Base-by-base conservation (phyloP, 768 basidiomycete genomes). In the Naganishia vaughanmartiniae region DNA sequence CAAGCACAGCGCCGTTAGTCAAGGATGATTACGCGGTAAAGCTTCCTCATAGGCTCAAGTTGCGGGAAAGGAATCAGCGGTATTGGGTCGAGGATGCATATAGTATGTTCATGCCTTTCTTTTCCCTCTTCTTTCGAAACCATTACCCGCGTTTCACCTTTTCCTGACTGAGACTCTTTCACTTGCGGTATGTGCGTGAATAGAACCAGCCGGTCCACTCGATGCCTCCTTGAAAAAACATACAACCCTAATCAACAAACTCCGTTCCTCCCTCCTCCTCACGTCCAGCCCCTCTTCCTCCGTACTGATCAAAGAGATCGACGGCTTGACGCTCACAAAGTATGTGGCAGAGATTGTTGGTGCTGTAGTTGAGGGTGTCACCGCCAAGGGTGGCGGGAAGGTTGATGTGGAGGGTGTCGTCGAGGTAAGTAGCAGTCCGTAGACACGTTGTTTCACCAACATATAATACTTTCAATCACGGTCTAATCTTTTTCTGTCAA, bases 141-240 rank as follows among this genome's bases (percentile, higher is more conserved):
- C n/a, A n/a, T n/a, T n/a, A n/a, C n/a, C n/a, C n/a, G n/a, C n/a
- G n/a, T n/a, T n/a, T n/a, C n/a, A n/a, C n/a, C n/a, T n/a, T n/a
- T n/a, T n/a, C n/a, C n/a, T n/a, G n/a, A n/a, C n/a, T n/a, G n/a
- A n/a, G n/a, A n/a, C 54, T 51, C 30, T 30, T 54, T n/a, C n/a
- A n/a, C 28, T 70, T 48, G 12, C 19, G 28, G 17, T 48, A 33
- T 19, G n/a, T 24, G 6, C 0, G 12, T 14, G 45, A 51, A 51
- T 71, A 92, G 92, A 89, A 79, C 83, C 87, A 12, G 84, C 86
- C 26, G 93, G 88, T 79, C 70, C 82, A 4, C 85, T 93, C 28
- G 96, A 98, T 81, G 93, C 96, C 3, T 97, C 96, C 54, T 83
- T 99, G 70, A 98, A 92, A 83, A 89, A 93, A 9, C 94, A 99